phyloP scores from a whole-genome alignment of 2,329 filamentous ascomycete genomes.

The Sporothrix dimorphospora region DNA sequence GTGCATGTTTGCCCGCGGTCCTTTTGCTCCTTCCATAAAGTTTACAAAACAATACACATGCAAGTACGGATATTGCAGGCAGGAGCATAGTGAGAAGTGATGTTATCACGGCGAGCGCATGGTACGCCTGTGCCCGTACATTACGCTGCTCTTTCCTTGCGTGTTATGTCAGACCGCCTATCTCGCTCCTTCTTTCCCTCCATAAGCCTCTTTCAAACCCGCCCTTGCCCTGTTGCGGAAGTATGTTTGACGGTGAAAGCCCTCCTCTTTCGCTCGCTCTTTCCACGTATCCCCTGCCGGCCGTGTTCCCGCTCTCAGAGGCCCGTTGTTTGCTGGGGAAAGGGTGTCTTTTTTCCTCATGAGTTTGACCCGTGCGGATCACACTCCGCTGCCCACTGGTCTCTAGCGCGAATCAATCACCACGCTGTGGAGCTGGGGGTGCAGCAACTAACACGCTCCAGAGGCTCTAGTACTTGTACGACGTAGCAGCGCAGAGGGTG shows the following conservation, averaged over 20 bases:
- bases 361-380: slow-evolving; percentile 33
- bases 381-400: slow-evolving; percentile 28
- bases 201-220: background rate
- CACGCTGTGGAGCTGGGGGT: background rate
- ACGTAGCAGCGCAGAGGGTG: background rate
- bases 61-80: background rate
- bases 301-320: background rate
- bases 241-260: background rate
- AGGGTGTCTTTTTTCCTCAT: background rate
- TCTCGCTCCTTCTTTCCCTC: background rate
- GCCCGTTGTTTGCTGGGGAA: background rate
- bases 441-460: background rate
- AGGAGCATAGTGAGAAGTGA: slow-evolving; percentile 9
- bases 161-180: background rate
- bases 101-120: too few relatives aligned
- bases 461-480: background rate
- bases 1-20: background rate
- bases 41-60: background rate
- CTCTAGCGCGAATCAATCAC: slow-evolving; percentile 32
- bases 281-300: background rate
- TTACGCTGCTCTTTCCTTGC: background rate
- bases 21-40: slow-evolving; percentile 8
- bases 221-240: background rate
- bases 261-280: background rate
- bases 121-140: too few relatives aligned